Conservation (phyloP, 129 eudicot species). For the Lactuca sativa region DNA sequence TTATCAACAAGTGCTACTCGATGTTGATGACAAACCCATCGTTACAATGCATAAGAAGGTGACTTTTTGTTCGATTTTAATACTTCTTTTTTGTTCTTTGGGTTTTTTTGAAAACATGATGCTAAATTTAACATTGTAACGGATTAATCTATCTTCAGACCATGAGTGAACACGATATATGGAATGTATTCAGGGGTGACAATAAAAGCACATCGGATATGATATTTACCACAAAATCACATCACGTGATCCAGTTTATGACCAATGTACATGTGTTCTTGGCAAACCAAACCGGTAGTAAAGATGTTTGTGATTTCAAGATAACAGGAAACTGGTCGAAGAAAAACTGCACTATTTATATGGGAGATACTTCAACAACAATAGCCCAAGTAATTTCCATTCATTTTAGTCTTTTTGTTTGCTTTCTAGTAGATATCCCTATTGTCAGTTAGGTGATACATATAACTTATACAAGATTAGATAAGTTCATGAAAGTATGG, state of each 20-base stretch:
- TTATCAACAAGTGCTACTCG: constrained; percentile 1
- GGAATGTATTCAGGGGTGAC: constrained; percentile 28
- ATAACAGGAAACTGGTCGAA: constrained; percentile 42
- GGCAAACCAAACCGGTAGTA: constrained; percentile 13
- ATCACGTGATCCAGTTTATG: neutral
- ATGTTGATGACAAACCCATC: neutral
- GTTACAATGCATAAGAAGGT: neutral
- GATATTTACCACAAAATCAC: constrained; percentile 28
- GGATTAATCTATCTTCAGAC: neutral
- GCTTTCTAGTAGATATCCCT: neutral
- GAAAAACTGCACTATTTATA: constrained; percentile 28
- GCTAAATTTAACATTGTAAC: neutral
- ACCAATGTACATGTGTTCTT: constrained; percentile 27
- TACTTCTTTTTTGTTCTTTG: neutral
- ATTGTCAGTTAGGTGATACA: neutral
- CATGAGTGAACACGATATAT: constrained; percentile 10
- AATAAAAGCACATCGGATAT: neutral
- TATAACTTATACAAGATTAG: no score
- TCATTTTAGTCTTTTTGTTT: neutral
- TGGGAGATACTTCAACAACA: constrained; percentile 32
- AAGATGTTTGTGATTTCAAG: constrained; percentile 17
- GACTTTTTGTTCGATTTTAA: neutral
- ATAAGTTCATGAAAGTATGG: no score
- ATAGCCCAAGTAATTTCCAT: constrained; percentile 32
- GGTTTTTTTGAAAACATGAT: neutral